A percentile compares a stretch with the other conserved stretches of the same genome.
phyloP scores from a whole-genome alignment of 1,284 basidiomycete genomes.

The Trametes versicolor region DNA sequence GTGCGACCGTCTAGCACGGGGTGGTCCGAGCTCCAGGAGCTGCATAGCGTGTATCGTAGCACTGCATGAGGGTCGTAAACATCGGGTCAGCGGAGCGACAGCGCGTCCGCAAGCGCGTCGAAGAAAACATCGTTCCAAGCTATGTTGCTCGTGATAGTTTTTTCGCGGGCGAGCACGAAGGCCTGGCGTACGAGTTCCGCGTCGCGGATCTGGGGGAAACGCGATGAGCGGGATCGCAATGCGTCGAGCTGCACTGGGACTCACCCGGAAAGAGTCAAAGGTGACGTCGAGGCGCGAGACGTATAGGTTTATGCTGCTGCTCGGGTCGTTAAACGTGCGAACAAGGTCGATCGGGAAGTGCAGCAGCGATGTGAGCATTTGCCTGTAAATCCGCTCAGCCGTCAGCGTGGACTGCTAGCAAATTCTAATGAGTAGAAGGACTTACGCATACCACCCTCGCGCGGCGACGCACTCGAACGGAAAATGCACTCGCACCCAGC shows the following conservation, averaged over 20 bases:
- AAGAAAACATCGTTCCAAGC: conserved; percentile 41
- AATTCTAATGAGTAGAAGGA: too few species aligned
- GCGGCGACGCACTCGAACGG: conserved; percentile 35
- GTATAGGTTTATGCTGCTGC: conserved; percentile 48
- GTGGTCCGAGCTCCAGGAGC: not conserved
- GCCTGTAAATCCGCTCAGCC: conserved; percentile 37
- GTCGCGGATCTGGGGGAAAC: conserved; percentile 47
- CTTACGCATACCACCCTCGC: conserved; percentile 37
- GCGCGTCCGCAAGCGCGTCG: conserved; percentile 32
- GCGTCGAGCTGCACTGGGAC: conserved; percentile 8
- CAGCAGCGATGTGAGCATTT: conserved; percentile 40
- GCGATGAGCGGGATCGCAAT: not conserved
- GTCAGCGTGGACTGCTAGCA: too few species aligned
- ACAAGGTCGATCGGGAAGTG: conserved; percentile 45
- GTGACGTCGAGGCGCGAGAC: conserved; percentile 50
- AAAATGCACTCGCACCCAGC: conserved; percentile 50
- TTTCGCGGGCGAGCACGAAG: conserved; percentile 35
- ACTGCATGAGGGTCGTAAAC: not conserved
- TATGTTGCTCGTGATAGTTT: conserved; percentile 33
- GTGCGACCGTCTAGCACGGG: too few species aligned
- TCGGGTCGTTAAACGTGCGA: conserved; percentile 45
- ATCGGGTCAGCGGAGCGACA: not conserved
- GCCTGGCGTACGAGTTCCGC: conserved; percentile 51
- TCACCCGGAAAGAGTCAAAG: conserved; percentile 53
- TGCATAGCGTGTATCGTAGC: not conserved